These are phyloP conservation scores for Yamadazyma philogaea DNA, from an alignment of 805 yeast genomes.

Conservation along the genomic window DNA sequence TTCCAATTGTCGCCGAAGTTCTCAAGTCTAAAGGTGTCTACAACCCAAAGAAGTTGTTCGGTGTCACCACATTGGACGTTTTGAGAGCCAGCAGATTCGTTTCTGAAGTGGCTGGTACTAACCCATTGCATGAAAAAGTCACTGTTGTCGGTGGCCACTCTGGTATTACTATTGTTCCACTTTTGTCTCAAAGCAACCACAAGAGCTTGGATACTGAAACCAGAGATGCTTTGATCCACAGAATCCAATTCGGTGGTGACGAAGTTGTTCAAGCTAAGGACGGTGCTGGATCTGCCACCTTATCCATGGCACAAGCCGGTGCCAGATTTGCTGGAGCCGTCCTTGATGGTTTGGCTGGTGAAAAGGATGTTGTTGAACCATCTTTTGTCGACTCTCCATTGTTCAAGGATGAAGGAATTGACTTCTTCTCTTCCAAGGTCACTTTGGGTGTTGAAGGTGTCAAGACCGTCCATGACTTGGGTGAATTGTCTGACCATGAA, in stretches of 20 bases:
- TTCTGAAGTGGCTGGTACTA: conserved; percentile 61
- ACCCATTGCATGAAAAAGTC: conserved; percentile 74
- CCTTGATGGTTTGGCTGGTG: conserved; percentile 62
- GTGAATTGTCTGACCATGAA: conserved; percentile 72
- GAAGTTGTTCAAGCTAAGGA: conserved; percentile 92
- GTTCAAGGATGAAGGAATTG: conserved; percentile 85
- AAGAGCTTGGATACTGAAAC: conserved; percentile 42
- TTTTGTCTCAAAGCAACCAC: conserved; percentile 81
- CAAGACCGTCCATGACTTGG: conserved; percentile 73
- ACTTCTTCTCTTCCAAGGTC: conserved; percentile 93
- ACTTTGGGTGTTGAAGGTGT: conserved; percentile 93
- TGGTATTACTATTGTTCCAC: conserved; percentile 93
- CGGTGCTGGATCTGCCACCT: conserved; percentile 92
- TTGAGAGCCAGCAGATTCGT: conserved; percentile 87
- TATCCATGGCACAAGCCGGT: conserved; percentile 93
- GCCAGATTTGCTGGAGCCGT: conserved; percentile 68
- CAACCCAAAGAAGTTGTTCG: conserved; percentile 89
- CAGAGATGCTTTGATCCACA: conserved; percentile 60
- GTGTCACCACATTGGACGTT: conserved; percentile 93
- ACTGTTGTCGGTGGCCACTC: conserved; percentile 97
- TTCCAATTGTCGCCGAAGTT: conserved; percentile 93
- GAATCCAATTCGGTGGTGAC: conserved; percentile 96
- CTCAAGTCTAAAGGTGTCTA: conserved; percentile 80
- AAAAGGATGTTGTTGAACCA: conserved; percentile 62
- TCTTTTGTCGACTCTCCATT: conserved; percentile 78